Percentiles rank a stretch among this genome's conserved stretches.
Conservation (phyloP, 1,284 basidiomycete species). For the Ganoderma sinense region DNA sequence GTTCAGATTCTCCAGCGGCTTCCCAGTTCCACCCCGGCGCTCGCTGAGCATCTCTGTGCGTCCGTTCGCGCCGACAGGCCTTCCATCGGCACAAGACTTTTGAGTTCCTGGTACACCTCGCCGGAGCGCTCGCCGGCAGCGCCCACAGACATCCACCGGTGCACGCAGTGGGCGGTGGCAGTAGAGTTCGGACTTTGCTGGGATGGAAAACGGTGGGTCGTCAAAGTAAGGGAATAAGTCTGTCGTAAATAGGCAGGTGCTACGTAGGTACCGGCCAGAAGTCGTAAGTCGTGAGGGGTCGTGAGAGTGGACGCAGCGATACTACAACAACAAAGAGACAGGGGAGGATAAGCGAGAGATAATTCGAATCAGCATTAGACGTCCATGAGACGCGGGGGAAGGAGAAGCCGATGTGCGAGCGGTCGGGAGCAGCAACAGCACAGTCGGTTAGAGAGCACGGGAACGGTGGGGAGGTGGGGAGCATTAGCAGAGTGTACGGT, state of each 20-base stretch:
- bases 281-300: slow-evolving; percentile 37
- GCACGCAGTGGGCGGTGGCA: neutral
- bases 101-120: neutral
- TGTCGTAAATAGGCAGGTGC: slow-evolving; percentile 30
- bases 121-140: neutral
- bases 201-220: slow-evolving; percentile 21
- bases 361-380: slow-evolving; percentile 18
- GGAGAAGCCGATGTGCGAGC: slow-evolving; percentile 17
- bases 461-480: slow-evolving; percentile 13
- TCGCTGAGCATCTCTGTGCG: slow-evolving; percentile 15
- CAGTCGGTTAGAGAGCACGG: slow-evolving; percentile 17
- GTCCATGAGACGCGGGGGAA: slow-evolving; percentile 28
- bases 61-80: slow-evolving; percentile 6
- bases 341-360: slow-evolving; percentile 23
- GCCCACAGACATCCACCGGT: slow-evolving; percentile 5
- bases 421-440: slow-evolving; percentile 9
- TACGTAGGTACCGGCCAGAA: slow-evolving; percentile 28
- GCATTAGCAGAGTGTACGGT: slow-evolving; percentile 26
- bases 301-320: slow-evolving; percentile 29
- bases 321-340: slow-evolving; percentile 28
- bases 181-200: neutral
- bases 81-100: slow-evolving; percentile 18
- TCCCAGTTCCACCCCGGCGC: slow-evolving; percentile 4
- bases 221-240: slow-evolving; percentile 37
- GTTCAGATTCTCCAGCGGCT: slow-evolving; percentile 9